Evolutionary conservation across 192 early-diverging fungal genomes (phyloP).

Genomic region (Haplosporangium gracile): DNA sequence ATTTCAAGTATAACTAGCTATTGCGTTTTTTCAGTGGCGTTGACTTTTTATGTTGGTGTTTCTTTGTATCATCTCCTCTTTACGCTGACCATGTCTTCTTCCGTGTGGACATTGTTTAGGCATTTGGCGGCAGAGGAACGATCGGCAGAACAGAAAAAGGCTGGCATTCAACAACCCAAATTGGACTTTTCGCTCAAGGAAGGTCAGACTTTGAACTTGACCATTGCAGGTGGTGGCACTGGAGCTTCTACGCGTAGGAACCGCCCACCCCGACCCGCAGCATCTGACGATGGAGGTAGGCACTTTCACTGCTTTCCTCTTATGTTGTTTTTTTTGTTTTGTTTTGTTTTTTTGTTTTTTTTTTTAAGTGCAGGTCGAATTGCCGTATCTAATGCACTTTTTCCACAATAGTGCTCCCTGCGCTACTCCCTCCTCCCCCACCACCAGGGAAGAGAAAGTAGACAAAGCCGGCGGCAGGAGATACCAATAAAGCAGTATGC

Average conservation of each 20-base stretch:
- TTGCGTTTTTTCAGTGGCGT: background rate
- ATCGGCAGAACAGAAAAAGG: constrained; percentile 46
- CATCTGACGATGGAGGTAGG: constrained; percentile 26
- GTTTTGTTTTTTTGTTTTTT: background rate
- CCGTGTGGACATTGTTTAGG: constrained; percentile 26
- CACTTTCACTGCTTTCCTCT: background rate
- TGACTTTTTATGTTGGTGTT: background rate
- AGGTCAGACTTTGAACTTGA: constrained; percentile 83
- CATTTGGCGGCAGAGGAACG: constrained; percentile 66
- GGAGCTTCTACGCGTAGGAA: constrained; percentile 46
- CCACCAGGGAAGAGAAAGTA: constrained; percentile 47
- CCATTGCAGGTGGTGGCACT: constrained; percentile 67
- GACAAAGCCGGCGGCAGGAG: background rate
- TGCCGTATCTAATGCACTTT: background rate
- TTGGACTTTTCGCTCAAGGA: constrained; percentile 86
- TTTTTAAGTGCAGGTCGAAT: background rate
- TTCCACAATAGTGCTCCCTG: constrained; percentile 20
- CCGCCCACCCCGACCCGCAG: constrained; percentile 36
- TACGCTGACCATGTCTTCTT: background rate
- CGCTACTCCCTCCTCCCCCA: constrained; percentile 50
- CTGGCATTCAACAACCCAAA: constrained; percentile 62
- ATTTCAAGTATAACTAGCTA: constrained; percentile 66
- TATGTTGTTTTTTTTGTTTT: background rate
- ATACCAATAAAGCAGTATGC: background rate
- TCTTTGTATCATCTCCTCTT: background rate